Evolutionary conservation across 1,139 yeast genomes (phyloP).

Genomic region (Pneumocystis murina): DNA sequence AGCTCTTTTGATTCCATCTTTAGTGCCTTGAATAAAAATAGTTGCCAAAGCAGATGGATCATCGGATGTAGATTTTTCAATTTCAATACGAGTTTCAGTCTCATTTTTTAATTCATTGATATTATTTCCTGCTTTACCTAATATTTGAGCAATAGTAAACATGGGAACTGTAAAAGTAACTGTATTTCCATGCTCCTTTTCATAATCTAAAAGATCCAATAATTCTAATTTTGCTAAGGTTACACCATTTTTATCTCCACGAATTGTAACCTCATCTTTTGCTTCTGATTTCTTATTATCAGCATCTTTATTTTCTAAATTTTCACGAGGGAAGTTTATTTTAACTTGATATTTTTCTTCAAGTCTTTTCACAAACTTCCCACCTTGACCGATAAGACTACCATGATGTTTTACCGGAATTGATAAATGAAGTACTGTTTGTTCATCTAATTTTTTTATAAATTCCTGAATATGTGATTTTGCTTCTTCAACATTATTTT

Average conservation of each 20-base stretch:
- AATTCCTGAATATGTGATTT: constrained; percentile 42
- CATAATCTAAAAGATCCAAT: constrained; percentile 68
- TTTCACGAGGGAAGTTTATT: constrained; percentile 51
- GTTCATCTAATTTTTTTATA: constrained; percentile 74
- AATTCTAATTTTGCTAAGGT: constrained; percentile 76
- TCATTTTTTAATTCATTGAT: constrained; percentile 74
- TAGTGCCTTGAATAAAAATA: constrained; percentile 66
- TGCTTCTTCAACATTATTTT: constrained; percentile 66
- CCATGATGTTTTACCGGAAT: constrained; percentile 72
- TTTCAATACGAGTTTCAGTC: constrained; percentile 60
- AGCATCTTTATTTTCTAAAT: constrained; percentile 22
- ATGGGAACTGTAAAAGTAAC: constrained; percentile 50
- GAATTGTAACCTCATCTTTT: constrained; percentile 55
- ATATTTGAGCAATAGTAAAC: constrained; percentile 63
- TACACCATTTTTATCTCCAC: constrained; percentile 88
- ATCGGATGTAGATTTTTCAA: constrained; percentile 32
- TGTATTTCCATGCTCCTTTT: constrained; percentile 69
- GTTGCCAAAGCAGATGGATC: constrained; percentile 28
- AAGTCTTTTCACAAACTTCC: constrained; percentile 67
- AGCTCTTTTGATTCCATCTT: constrained; percentile 66
- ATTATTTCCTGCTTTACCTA: constrained; percentile 78
- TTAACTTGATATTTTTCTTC: constrained; percentile 78
- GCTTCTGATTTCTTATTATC: constrained; percentile 18
- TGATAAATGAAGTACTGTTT: constrained; percentile 44
- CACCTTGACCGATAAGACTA: constrained; percentile 70